Evolutionary conservation across 2,329 filamentous ascomycete genomes (phyloP).

Genomic region (Alternaria hordeiaustralica): DNA sequence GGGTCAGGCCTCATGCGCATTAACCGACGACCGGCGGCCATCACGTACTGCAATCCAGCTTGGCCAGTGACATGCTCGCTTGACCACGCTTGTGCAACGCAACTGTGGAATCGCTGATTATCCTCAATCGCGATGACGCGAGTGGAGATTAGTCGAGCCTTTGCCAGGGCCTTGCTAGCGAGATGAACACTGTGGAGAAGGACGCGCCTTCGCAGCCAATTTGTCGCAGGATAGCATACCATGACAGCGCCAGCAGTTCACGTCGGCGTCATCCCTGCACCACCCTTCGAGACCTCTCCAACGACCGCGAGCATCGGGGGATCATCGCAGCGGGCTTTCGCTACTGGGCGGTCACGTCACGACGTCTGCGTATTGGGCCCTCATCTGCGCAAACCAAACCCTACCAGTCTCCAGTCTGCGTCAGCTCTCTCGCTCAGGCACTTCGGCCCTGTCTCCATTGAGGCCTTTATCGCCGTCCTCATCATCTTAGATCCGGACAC

Average conservation of each 20-base stretch:
- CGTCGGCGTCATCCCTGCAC: slow-evolving; percentile 32
- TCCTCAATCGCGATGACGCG: slow-evolving; percentile 27
- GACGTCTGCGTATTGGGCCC: slow-evolving; percentile 8
- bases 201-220: slow-evolving; percentile 38
- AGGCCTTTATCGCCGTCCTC: slow-evolving; percentile 23
- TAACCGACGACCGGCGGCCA: slow-evolving; percentile 24
- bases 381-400: slow-evolving; percentile 19
- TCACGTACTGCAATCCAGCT: slow-evolving; percentile 19
- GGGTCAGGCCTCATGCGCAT: slow-evolving; percentile 34
- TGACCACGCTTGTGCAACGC: slow-evolving; percentile 33
- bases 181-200: slow-evolving; percentile 50
- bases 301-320: slow-evolving; percentile 10
- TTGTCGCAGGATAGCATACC: slow-evolving; percentile 37
- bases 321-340: slow-evolving; percentile 15
- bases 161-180: slow-evolving; percentile 38
- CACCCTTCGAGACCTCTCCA: slow-evolving; percentile 12
- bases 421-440: slow-evolving; percentile 31
- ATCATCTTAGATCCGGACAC: slow-evolving; percentile 33
- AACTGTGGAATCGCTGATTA: slow-evolving; percentile 14
- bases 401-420: slow-evolving; percentile 14
- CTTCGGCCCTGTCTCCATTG: slow-evolving; percentile 32
- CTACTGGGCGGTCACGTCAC: slow-evolving; percentile 14
- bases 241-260: slow-evolving; percentile 28
- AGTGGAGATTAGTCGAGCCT: slow-evolving; percentile 37
- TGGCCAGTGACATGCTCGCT: slow-evolving; percentile 28